A percentile compares a stretch with the other conserved stretches of the same genome.
phyloP scores from a whole-genome alignment of 2,329 filamentous ascomycete species.

The Fusarium sp. region DNA sequence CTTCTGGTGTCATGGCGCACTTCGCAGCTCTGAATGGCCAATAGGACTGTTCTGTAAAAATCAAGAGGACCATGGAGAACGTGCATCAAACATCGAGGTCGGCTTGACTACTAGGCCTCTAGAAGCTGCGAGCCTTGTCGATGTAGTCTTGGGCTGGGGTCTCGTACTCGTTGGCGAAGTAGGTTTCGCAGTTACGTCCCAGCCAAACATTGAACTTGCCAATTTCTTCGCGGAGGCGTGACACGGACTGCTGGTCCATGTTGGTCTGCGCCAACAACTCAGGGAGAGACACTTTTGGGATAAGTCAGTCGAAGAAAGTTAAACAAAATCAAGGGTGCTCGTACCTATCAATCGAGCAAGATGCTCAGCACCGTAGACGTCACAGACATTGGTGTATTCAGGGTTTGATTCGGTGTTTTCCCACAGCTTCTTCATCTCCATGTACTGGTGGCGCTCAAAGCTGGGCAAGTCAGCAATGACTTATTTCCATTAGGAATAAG shows the following conservation, averaged over 20 bases:
- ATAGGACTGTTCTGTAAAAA: background rate
- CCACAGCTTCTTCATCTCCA: constrained; percentile 79
- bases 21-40: background rate
- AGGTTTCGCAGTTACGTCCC: constrained; percentile 77
- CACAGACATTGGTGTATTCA: constrained; percentile 76
- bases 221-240: constrained; percentile 88
- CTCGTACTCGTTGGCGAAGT: constrained; percentile 83
- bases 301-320: constrained; percentile 12
- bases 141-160: constrained; percentile 77
- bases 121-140: constrained; percentile 70
- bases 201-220: constrained; percentile 89
- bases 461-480: constrained; percentile 57
- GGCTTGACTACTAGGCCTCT: constrained; percentile 12
- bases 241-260: constrained; percentile 93
- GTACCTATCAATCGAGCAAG: constrained; percentile 88
- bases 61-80: background rate
- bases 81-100: background rate
- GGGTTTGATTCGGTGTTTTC: constrained; percentile 70
- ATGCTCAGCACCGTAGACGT: constrained; percentile 94
- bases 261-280: constrained; percentile 97
- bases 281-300: constrained; percentile 79
- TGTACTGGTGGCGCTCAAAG: constrained; percentile 91
- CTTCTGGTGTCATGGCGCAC: background rate
- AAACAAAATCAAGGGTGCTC: constrained; percentile 42
- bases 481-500: background rate